A percentile compares a stretch with the other conserved stretches of the same genome.
Evolutionary conservation across 768 basidiomycete genomes (phyloP).

Genomic region (Tephrocybe sp.): DNA sequence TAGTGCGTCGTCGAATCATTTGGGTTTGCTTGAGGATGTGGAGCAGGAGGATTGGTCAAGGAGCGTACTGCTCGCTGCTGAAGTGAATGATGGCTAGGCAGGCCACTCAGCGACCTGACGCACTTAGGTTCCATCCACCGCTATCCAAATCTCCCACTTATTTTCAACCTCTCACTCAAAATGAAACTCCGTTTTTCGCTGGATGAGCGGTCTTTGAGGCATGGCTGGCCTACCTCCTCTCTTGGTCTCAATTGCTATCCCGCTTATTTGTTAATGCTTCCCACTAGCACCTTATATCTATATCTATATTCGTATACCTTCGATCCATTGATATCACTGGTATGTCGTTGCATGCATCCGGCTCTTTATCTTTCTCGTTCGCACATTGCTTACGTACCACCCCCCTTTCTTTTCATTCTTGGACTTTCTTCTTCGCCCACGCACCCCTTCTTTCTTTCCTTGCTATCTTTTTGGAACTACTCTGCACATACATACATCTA

Average conservation of each 20-base stretch:
- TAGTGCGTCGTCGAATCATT: slow-evolving; percentile 41
- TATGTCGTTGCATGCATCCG: slow-evolving; percentile 10
- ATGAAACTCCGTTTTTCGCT: neutral
- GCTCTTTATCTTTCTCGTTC: neutral
- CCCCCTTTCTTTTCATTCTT: slow-evolving; percentile 1
- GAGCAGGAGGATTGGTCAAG: slow-evolving; percentile 67
- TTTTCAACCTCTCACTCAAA: neutral
- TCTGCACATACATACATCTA: slow-evolving; percentile 1
- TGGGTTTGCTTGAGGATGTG: slow-evolving; percentile 42
- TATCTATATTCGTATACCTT: slow-evolving; percentile 5
- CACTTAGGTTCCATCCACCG: neutral
- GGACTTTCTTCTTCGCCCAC: slow-evolving; percentile 3
- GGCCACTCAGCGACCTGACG: neutral
- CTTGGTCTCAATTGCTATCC: neutral
- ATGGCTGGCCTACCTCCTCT: slow-evolving; percentile 2
- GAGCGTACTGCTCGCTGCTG: slow-evolving; percentile 72
- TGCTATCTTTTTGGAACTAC: slow-evolving; percentile 11
- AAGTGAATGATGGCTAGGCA: slow-evolving; percentile 39
- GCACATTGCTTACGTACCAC: neutral
- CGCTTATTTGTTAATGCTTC: neutral
- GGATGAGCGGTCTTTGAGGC: slow-evolving; percentile 6
- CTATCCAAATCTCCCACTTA: neutral
- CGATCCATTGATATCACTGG: slow-evolving; percentile 1
- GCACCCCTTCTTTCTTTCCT: neutral
- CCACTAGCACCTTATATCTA: neutral